Conservation (phyloP, 805 yeast species). For the Yamadazyma sp. region DNA sequence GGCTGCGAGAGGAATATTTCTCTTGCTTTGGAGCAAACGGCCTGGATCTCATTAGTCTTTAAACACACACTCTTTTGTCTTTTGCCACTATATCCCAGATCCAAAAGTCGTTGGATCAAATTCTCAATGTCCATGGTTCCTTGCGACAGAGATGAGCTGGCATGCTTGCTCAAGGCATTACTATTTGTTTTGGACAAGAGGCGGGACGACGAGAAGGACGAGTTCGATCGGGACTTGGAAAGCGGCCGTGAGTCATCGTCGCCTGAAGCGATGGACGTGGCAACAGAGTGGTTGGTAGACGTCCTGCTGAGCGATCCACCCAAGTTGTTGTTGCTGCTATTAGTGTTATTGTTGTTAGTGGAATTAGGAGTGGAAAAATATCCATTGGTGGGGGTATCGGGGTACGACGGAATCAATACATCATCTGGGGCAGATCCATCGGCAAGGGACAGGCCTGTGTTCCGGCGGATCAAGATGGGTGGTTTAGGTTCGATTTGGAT, state of each 20-base stretch:
- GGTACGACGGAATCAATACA: neutral
- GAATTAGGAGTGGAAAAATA: neutral
- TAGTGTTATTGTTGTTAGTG: too few relatives aligned
- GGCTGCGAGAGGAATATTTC: constrained; percentile 92
- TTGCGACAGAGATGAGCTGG: constrained; percentile 14
- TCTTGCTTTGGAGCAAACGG: constrained; percentile 82
- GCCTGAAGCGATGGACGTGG: constrained; percentile 4
- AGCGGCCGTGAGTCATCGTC: constrained; percentile 9
- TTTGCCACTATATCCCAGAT: constrained; percentile 95
- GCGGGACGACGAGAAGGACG: constrained; percentile 14
- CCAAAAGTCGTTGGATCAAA: constrained; percentile 83
- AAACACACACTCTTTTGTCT: constrained; percentile 86
- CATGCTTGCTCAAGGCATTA: constrained; percentile 8
- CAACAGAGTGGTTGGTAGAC: constrained; percentile 18
- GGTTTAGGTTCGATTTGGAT: constrained; percentile 67
- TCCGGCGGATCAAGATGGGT: constrained; percentile 63
- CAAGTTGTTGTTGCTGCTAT: neutral
- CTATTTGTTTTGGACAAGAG: constrained; percentile 13
- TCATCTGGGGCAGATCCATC: constrained; percentile 1
- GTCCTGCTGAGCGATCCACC: constrained; percentile 14
- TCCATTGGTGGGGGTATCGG: neutral
- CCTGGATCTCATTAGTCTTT: constrained; percentile 84
- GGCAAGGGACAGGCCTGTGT: constrained; percentile 38
- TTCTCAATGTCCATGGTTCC: constrained; percentile 66
- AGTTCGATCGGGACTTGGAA: constrained; percentile 16